Percentiles rank a stretch among this genome's conserved stretches.
phyloP scores from a whole-genome alignment of 192 early-diverging fungal species.

The Allomyces macrogynus region DNA sequence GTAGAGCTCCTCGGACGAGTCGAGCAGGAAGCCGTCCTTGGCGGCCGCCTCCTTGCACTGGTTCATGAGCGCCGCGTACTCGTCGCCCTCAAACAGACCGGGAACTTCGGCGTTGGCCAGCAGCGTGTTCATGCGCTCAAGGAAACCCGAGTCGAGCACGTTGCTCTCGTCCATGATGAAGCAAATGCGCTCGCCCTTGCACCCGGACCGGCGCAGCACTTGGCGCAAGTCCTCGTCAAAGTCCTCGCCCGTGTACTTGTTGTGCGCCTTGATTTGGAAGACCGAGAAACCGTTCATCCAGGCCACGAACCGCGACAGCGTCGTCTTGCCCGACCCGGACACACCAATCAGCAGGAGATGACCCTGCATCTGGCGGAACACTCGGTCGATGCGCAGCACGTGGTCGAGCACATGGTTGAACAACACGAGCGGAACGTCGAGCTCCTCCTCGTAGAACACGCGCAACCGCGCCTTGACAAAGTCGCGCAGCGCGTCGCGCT shows the following conservation, averaged over 20 bases:
- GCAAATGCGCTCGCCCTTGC: constrained; percentile 93
- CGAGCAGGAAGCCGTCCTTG: constrained; percentile 79
- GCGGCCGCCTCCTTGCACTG: constrained; percentile 83
- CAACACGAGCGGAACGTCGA: constrained; percentile 86
- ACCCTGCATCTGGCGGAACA: constrained; percentile 93
- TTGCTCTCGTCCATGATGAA: constrained; percentile 98
- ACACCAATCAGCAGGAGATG: constrained; percentile 96
- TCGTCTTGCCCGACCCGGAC: constrained; percentile 94
- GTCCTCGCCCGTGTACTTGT: constrained; percentile 82
- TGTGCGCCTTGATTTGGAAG: constrained; percentile 96
- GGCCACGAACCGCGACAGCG: constrained; percentile 92
- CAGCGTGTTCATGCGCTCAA: constrained; percentile 99
- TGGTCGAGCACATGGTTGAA: constrained; percentile 98
- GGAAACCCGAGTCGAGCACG: constrained; percentile 85
- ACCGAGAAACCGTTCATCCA: constrained; percentile 98
- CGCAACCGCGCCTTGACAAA: constrained; percentile 84
- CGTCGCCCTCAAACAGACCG: constrained; percentile 97
- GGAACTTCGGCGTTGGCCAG: constrained; percentile 97
- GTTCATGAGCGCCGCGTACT: constrained; percentile 82
- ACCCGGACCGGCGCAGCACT: constrained; percentile 76
- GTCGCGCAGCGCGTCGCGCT: constrained; percentile 71
- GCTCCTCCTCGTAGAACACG: constrained; percentile 98
- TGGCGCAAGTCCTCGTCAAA: constrained; percentile 94
- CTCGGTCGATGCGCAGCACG: constrained; percentile 91
- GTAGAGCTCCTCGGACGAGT: constrained; percentile 86